Conservation (phyloP, 2,329 filamentous ascomycete species). For the Sporothrix luriei region DNA sequence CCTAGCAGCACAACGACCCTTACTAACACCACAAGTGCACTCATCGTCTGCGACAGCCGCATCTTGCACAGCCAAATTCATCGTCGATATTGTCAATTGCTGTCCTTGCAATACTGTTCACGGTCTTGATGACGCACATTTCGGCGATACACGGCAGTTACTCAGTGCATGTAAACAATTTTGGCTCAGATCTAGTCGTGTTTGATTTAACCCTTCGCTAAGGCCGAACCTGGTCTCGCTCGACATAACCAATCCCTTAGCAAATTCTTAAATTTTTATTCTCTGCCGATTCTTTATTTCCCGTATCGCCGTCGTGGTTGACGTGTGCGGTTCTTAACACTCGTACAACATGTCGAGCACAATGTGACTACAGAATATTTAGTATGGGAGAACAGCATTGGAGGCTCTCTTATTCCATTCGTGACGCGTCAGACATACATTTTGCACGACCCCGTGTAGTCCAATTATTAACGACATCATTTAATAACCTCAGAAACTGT, state of each 20-base stretch:
- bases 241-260: no score
- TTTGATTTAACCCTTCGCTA: background rate
- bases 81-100: no score
- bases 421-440: background rate
- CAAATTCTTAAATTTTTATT: no score
- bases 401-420: background rate
- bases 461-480: background rate
- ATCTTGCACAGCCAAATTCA: no score
- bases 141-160: background rate
- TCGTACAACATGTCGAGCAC: background rate
- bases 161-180: no score
- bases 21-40: conserved; percentile 16
- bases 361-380: background rate
- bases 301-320: no score
- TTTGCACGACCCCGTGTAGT: no score
- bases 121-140: background rate
- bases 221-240: no score
- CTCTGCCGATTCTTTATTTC: no score
- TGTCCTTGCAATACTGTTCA: background rate
- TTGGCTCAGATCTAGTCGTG: background rate
- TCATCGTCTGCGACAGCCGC: no score
- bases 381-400: background rate
- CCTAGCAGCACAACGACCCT: background rate
- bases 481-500: background rate
- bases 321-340: background rate